phyloP scores from a whole-genome alignment of 805 yeast species.

The Vanderwaltozyma tropicalis region DNA sequence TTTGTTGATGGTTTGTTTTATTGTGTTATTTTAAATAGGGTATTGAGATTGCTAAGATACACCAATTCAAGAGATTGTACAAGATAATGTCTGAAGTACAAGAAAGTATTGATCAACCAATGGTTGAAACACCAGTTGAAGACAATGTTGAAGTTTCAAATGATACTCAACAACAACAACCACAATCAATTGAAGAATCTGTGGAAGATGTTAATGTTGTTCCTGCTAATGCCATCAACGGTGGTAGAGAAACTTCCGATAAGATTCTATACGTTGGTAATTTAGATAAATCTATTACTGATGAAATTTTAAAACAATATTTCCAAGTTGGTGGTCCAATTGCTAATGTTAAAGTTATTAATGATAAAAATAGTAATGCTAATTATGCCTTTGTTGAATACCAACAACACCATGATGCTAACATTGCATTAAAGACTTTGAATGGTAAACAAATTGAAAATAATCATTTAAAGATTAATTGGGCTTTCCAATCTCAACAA shows the following conservation, averaged over 20 bases:
- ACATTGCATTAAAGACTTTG: conserved; percentile 47
- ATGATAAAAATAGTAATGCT: conserved; percentile 62
- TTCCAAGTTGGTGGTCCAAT: conserved; percentile 55
- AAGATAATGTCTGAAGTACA: conserved; percentile 1
- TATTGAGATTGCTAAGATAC: too few species aligned
- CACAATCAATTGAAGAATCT: conserved; percentile 4
- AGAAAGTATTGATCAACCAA: neutral
- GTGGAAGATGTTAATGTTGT: conserved; percentile 19
- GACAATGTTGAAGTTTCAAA: neutral
- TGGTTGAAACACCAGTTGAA: conserved; percentile 1
- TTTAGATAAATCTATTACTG: conserved; percentile 53
- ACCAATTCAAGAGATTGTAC: neutral
- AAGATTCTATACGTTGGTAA: conserved; percentile 72
- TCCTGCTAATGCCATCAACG: conserved; percentile 66
- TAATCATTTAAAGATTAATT: conserved; percentile 53
- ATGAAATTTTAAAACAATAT: conserved; percentile 49
- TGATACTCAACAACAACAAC: neutral
- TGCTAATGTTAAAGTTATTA: conserved; percentile 55
- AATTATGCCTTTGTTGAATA: conserved; percentile 82
- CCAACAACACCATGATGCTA: conserved; percentile 46
- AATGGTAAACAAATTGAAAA: conserved; percentile 49
- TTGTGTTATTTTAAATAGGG: too few species aligned
- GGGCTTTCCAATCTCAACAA: conserved; percentile 79
- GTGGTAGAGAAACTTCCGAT: conserved; percentile 72
- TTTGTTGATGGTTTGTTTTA: too few species aligned